These are phyloP conservation scores for Lentinula detonsa DNA, from an alignment of 768 basidiomycete genomes.

Conservation along the genomic window DNA sequence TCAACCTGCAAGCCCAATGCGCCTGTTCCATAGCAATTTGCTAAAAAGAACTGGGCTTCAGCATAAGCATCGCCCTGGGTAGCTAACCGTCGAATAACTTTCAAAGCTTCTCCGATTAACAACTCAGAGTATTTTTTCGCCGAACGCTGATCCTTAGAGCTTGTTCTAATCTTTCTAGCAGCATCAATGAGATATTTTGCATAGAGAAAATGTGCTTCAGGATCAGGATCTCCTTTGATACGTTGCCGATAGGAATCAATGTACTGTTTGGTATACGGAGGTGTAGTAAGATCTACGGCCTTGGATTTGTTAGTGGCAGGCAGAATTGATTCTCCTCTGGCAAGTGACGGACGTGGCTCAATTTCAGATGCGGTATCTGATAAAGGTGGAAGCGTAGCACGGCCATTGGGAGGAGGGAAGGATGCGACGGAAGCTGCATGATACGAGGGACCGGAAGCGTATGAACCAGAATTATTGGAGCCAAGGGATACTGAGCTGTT, in stretches of 20 bases:
- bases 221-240: conserved; percentile 97
- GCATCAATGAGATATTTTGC: conserved; percentile 99
- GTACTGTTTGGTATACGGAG: conserved; percentile 92
- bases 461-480: conserved; percentile 26
- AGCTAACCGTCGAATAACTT: conserved; percentile 87
- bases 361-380: conserved; percentile 38
- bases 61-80: conserved; percentile 89
- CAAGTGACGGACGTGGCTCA: conserved; percentile 50
- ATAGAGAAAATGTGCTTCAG: conserved; percentile 95
- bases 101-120: conserved; percentile 83
- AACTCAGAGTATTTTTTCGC: conserved; percentile 89
- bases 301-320: conserved; percentile 65
- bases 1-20: conserved; percentile 94
- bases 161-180: conserved; percentile 80
- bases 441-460: conserved; percentile 13
- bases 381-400: conserved; percentile 7
- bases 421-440: conserved; percentile 18
- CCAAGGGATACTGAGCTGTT: conserved; percentile 21
- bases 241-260: conserved; percentile 97
- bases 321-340: conserved; percentile 52
- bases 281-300: conserved; percentile 74
- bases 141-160: conserved; percentile 70
- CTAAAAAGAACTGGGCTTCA: conserved; percentile 98
- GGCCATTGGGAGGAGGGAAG: conserved; percentile 2
- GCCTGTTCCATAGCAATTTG: conserved; percentile 95